Evolutionary conservation across 139 green algal species (phyloP), one percentile per base, ranked within the genome.

Genomic region (Chlorella ohadii): DNA sequence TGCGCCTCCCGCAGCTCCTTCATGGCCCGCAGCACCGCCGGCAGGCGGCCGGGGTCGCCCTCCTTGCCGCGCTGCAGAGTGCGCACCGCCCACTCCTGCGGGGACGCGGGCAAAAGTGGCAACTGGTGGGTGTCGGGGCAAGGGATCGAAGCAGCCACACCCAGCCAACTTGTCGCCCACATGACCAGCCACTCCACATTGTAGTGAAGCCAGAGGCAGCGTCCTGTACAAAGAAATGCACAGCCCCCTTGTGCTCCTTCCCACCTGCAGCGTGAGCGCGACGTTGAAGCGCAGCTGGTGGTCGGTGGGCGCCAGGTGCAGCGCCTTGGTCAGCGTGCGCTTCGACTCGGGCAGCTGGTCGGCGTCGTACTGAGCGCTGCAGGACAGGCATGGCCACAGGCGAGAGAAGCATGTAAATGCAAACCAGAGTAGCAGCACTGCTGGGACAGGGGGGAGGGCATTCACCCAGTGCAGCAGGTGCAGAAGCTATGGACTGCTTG

Each of bases 251-350:
- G n/a, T n/a, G n/a, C n/a, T n/a, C n/a, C n/a, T n/a, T n/a, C 82
- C 13, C 68, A 93, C 93, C 93, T 98, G 96, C 89, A 98, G 89
- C 27, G 88, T 89, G 59, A 97, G 87, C 11, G 93, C 96, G 38
- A 90, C 77, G 79, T 97, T 93, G 84, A 98, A 98, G 38, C 91
- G 86, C 77, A 98, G 86, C 71, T 87, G 83, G 84, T 88, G 84
- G 87, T 98, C 90, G 0, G 80, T 89, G 22, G 96, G 96, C 3
- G 88, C 87, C 38, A 94, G 74, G 90, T 98, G 96, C 76, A 97
- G 85, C 38, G 94, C 94, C 23, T 79, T 81, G 71, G 92, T 86
- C 77, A 98, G 92, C 61, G 78, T 73, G 2, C 76, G 75, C 86
- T 91, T 93, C n/a, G 94, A 93, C 72, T 93, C 86, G 17, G 55